Evolutionary conservation across 305 asterid genomes (phyloP).

Genomic region (Solanum aculeatissimum): DNA sequence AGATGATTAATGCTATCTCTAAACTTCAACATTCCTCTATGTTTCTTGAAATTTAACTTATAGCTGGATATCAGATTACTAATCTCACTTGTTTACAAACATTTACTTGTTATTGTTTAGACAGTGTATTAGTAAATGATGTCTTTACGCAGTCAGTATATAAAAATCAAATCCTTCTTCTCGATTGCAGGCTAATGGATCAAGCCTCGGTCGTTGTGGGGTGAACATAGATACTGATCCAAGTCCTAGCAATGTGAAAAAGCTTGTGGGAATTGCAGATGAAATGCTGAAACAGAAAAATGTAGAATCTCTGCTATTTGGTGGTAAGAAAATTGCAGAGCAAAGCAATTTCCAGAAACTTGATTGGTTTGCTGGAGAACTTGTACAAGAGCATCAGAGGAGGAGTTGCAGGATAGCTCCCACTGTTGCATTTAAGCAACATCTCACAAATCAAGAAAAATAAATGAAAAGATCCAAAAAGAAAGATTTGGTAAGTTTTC

Average conservation of each 20-base stretch:
- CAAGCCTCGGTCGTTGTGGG: conserved; percentile 36
- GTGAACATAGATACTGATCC: conserved; percentile 43
- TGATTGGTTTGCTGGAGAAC: conserved; percentile 74
- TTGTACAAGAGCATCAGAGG: conserved; percentile 63
- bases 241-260: conserved; percentile 42
- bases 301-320: conserved; percentile 59
- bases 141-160: background rate
- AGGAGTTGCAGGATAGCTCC: conserved; percentile 78
- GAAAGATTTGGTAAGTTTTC: conserved; percentile 20
- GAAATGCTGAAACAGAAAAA: conserved; percentile 66
- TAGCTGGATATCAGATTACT: background rate
- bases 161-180: background rate
- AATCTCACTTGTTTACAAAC: background rate
- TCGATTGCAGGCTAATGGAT: conserved; percentile 38
- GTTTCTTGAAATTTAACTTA: background rate
- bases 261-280: conserved; percentile 43
- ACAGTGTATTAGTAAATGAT: background rate
- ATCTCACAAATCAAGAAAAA: conserved; percentile 12
- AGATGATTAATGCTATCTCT: background rate
- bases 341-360: conserved; percentile 61
- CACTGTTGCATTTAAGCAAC: conserved; percentile 78
- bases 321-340: conserved; percentile 57
- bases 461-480: background rate
- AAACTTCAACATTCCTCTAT: background rate
- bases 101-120: background rate